Conservation (phyloP, 1,139 yeast species). For the Diutina scorzettiae region DNA sequence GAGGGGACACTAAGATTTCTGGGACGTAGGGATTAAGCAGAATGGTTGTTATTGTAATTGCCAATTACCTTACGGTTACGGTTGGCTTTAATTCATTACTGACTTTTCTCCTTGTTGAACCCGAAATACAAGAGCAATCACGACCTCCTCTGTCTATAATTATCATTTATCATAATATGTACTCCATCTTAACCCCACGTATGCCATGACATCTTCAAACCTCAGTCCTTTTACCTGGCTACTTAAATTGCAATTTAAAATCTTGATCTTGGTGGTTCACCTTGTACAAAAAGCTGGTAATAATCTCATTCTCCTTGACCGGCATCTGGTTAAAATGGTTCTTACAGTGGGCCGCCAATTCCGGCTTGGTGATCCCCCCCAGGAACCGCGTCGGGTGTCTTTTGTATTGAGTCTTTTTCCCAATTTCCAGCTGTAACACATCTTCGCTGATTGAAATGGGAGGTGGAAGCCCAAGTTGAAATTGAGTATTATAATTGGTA, state of each 20-base stretch:
- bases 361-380: constrained; percentile 37
- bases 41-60: too few species aligned
- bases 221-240: too few species aligned
- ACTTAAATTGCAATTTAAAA: constrained; percentile 20
- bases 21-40: too few species aligned
- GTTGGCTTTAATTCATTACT: too few species aligned
- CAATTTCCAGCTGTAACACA: constrained; percentile 48
- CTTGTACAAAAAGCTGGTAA: constrained; percentile 68
- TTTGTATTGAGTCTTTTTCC: constrained; percentile 44
- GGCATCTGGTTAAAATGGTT: constrained; percentile 50
- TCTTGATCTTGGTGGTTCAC: constrained; percentile 52
- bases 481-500: constrained; percentile 44
- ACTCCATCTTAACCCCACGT: too few species aligned
- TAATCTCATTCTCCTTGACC: constrained; percentile 66
- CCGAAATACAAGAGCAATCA: too few species aligned
- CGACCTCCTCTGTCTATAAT: too few species aligned
- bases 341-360: constrained; percentile 43
- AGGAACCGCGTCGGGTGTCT: constrained; percentile 13
- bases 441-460: constrained; percentile 48
- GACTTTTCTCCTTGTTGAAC: too few species aligned
- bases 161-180: too few species aligned
- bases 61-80: too few species aligned
- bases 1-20: too few species aligned
- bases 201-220: too few species aligned
- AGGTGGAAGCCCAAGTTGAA: constrained; percentile 37